Percentiles rank a stretch among this genome's conserved stretches.
Evolutionary conservation across 306 rosid species (phyloP).

Genomic region (Canavalia ensiformis): DNA sequence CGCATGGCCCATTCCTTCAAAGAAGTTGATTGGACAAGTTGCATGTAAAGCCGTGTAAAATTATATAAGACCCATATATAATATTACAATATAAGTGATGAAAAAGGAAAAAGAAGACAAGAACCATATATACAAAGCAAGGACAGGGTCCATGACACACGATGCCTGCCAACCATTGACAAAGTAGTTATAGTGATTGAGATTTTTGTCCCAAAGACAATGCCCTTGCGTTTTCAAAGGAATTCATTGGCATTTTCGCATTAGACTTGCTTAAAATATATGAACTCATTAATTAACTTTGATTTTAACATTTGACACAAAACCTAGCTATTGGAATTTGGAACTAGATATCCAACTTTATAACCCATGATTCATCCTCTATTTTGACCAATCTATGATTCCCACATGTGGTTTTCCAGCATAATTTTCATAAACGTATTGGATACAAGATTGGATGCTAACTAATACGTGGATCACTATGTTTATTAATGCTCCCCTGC

Average conservation of each 20-base stretch:
- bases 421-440: slow-evolving; percentile 6
- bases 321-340: neutral
- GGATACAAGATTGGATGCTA: slow-evolving; percentile 34
- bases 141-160: slow-evolving; percentile 38
- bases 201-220: neutral
- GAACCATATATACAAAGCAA: slow-evolving; percentile 29
- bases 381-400: neutral
- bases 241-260: neutral
- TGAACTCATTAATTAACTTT: neutral
- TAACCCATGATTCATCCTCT: slow-evolving; percentile 1
- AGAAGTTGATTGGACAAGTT: slow-evolving; percentile 18
- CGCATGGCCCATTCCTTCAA: slow-evolving; percentile 29
- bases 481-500: neutral
- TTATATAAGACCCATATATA: neutral
- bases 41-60: slow-evolving; percentile 40
- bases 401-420: neutral
- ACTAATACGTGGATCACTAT: slow-evolving; percentile 6
- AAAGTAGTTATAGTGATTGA: slow-evolving; percentile 10
- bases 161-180: slow-evolving; percentile 41
- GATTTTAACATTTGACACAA: neutral
- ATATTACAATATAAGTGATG: neutral
- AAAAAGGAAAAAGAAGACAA: slow-evolving; percentile 22
- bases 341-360: neutral
- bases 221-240: slow-evolving; percentile 3
- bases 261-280: neutral